Conservation (phyloP, 371 early-diverging fungal species). For the Zopfochytrium polystomum region DNA sequence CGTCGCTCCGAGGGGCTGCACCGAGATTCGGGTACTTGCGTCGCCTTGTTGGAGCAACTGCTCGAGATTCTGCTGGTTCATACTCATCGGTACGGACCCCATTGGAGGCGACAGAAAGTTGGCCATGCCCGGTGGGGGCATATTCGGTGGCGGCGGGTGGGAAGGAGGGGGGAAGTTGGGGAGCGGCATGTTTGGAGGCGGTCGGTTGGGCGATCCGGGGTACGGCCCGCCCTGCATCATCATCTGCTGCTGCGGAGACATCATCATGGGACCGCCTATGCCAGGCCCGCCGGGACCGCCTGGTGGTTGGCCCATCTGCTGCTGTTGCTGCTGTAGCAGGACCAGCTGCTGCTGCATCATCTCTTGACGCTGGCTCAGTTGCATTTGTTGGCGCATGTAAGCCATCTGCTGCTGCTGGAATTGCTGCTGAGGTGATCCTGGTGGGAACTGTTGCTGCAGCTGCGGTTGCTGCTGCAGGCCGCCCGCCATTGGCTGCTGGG, state of each 20-base stretch:
- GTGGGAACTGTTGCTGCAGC: slow-evolving; percentile 2
- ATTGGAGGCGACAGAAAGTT: neutral
- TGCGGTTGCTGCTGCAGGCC: slow-evolving; percentile 6
- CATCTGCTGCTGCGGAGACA: neutral
- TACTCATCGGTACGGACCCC: too few relatives aligned
- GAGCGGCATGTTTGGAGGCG: too few relatives aligned
- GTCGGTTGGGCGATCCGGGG: too few relatives aligned
- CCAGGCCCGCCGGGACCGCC: too few relatives aligned
- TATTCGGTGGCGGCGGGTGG: neutral
- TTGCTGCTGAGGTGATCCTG: slow-evolving; percentile 1
- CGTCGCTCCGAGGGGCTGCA: neutral
- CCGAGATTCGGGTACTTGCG: neutral
- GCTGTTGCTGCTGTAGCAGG: neutral
- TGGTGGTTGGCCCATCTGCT: too few relatives aligned
- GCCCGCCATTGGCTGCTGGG: too few relatives aligned
- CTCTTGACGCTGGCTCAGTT: neutral
- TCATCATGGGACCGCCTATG: too few relatives aligned
- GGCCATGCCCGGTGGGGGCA: neutral
- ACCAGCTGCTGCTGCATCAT: neutral
- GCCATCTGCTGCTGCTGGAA: slow-evolving; percentile 1
- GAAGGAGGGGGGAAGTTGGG: neutral
- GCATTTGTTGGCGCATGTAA: neutral
- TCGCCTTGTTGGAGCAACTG: neutral
- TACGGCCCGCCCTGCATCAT: too few relatives aligned
- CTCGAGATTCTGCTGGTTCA: neutral